Evolutionary conservation across 176 grass and related monocot genomes (phyloP), one percentile per base, ranked within the genome.

Genomic region (Luzula sylvatica): DNA sequence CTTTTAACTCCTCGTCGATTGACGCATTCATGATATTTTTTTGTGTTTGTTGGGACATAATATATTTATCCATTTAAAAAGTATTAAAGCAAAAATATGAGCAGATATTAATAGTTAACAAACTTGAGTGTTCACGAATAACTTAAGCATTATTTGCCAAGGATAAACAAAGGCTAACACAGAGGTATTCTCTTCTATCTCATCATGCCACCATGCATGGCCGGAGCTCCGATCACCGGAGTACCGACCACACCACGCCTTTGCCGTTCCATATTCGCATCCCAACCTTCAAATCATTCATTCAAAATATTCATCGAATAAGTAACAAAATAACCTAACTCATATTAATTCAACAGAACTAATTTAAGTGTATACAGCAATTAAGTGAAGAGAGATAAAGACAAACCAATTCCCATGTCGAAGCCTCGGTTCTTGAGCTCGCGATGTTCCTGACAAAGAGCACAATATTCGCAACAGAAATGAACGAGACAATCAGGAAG

Each of bases 351-450:
- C 18, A 56, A 17, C 14, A 56, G 19, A 55, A 23, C 22, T 55
- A 38, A 55, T 32, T 16, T 3, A 4, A 51, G 11, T 24, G 43
- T 19, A 24, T 41, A 17, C 41, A 45, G 26, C 3, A n/a, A n/a
- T n/a, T n/a, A 17, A 19, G 17, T 12, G 14, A 44, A 49, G 26
- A 24, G 24, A 2, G n/a, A 35, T 50, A 53, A 74, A 41, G 25
- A 46, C 78, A 65, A 52, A 94, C 83, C 90, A 38, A 95, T 95
- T 46, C 90, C 90, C 80, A 86, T 46, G 55, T 96, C 84, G 65
- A 79, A 96, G 12, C 90, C 90, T 24, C 67, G 78, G 62, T 60
- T 89, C 70, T 82, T 89, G 51, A 95, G 84, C 71, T 95, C 84
- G 4, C 84, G 76, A 50, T 89, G 75, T 61, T 89, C 80, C 65